Evolutionary conservation across 805 yeast species (phyloP).

Genomic region (Zygosaccharomyces gambellarensis): DNA sequence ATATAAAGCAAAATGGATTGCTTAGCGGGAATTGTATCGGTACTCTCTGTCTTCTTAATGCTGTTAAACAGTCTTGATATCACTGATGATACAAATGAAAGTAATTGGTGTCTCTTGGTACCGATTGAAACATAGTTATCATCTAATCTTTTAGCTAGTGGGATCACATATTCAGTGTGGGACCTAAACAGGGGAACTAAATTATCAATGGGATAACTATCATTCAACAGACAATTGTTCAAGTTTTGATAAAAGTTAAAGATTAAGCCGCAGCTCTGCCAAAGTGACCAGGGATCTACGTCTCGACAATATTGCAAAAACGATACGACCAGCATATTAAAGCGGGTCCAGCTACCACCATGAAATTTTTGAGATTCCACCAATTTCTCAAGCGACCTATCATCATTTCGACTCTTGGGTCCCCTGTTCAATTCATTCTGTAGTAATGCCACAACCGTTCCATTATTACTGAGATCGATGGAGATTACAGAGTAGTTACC

Average conservation of each 20-base stretch:
- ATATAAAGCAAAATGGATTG: slow-evolving; percentile 48
- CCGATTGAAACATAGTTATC: slow-evolving; percentile 14
- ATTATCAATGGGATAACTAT: slow-evolving; percentile 35
- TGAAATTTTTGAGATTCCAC: slow-evolving; percentile 18
- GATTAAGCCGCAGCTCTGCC: slow-evolving; percentile 47
- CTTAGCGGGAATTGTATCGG: slow-evolving; percentile 32
- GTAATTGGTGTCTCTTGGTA: slow-evolving; percentile 34
- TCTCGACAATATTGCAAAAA: slow-evolving; percentile 47
- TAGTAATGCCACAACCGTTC: slow-evolving; percentile 34
- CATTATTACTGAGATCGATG: slow-evolving; percentile 30
- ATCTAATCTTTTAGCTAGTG: slow-evolving; percentile 26
- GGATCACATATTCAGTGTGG: slow-evolving; percentile 37
- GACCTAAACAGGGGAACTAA: slow-evolving; percentile 21
- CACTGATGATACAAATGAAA: slow-evolving; percentile 48
- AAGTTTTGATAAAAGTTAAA: slow-evolving; percentile 41
- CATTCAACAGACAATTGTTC: slow-evolving; percentile 41
- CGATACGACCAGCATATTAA: slow-evolving; percentile 43
- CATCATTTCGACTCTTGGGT: slow-evolving; percentile 4
- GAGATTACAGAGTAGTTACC: slow-evolving; percentile 24
- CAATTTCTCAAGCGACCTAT: slow-evolving; percentile 16
- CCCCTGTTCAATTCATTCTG: slow-evolving; percentile 29
- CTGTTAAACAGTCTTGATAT: slow-evolving; percentile 57
- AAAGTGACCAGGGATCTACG: slow-evolving; percentile 48
- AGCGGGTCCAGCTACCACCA: slow-evolving; percentile 36
- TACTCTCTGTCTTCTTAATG: slow-evolving; percentile 39